Base-by-base conservation (phyloP, 2,329 filamentous ascomycete species). In the Alternaria burnsii region DNA sequence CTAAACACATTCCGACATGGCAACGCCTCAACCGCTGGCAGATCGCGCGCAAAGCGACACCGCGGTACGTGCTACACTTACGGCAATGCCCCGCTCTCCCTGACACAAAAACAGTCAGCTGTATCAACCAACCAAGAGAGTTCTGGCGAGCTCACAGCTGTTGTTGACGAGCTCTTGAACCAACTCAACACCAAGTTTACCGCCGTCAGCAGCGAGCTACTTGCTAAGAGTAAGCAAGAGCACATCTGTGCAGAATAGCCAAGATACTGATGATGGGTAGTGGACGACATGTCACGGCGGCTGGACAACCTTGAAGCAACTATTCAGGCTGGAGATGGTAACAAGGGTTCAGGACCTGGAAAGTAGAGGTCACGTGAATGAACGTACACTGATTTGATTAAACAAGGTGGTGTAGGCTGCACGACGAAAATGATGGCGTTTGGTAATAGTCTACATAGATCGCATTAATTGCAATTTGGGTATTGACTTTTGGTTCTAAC, bases 231-330 rank as follows among this genome's bases (percentile, higher is more conserved):
- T 97, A 79, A 76, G 89, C 4, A 26, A 82, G 11, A 32, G 43
- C 5, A 22, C 57, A n/a, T 48, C 18, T 20, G 11, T 4, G 8
- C 2, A 0, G 3, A 9, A 1, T 8, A 16, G 10, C 10, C 1
- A 14, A 9, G 40, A 22, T 28, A 42, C 52, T 65, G 9, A 61
- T 9, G 8, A 30, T 7, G 20, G 3, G 18, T 26, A 97, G 93
- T 97, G 91, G 94, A 97, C 74, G 93, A 97, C 65, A 97, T 97
- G 93, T 91, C 92, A 14, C 86, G 90, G 62, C 88, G 94, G 26
- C 82, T 97, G 22, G 94, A 97, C 75, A 92, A 89, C 59, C 85
- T 97, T 11, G 94, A 96, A 77, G 84, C 90, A 24, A 89, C 89
- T 14, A 83, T 96, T 44, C 84, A 87, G 70, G 84, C 86, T 40